phyloP scores from a whole-genome alignment of 2,329 filamentous ascomycete genomes.

The Fusarium udum region DNA sequence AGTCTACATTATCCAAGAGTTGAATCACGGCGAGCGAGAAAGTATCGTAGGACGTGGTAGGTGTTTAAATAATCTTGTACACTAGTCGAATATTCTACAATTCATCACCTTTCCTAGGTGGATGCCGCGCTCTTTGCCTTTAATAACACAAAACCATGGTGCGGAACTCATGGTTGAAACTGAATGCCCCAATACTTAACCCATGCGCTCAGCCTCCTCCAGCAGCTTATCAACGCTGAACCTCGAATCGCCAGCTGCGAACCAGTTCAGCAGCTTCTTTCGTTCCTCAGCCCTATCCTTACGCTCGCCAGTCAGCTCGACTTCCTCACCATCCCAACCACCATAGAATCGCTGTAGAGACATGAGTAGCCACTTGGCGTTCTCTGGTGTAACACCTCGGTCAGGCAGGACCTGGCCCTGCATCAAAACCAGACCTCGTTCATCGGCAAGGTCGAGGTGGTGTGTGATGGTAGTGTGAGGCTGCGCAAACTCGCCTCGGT shows the following conservation, averaged over 20 bases:
- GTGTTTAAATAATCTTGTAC: conserved; percentile 9
- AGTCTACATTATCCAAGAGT: neutral
- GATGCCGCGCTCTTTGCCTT: neutral
- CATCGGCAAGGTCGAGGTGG: conserved; percentile 79
- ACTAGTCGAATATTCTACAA: conserved; percentile 27
- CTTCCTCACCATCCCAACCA: conserved; percentile 62
- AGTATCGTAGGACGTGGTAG: neutral
- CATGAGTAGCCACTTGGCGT: conserved; percentile 91
- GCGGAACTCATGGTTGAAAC: neutral
- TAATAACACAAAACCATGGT: neutral
- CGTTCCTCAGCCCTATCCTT: conserved; percentile 69
- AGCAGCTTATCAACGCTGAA: conserved; percentile 88
- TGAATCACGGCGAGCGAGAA: conserved; percentile 49
- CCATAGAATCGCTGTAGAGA: conserved; percentile 95
- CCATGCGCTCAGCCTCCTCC: conserved; percentile 87
- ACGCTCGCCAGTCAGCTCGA: conserved; percentile 50
- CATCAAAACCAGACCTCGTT: conserved; percentile 84
- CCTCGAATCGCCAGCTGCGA: conserved; percentile 77
- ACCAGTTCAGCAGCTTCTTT: conserved; percentile 80
- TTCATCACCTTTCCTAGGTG: neutral
- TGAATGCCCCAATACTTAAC: conserved; percentile 46
- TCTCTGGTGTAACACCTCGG: conserved; percentile 78
- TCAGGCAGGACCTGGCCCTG: conserved; percentile 82
- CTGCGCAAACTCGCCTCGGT: conserved; percentile 86
- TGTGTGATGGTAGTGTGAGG: conserved; percentile 96